Evolutionary conservation across 495 filamentous ascomycete genomes (phyloP).

Genomic region (Talaromyces liani): DNA sequence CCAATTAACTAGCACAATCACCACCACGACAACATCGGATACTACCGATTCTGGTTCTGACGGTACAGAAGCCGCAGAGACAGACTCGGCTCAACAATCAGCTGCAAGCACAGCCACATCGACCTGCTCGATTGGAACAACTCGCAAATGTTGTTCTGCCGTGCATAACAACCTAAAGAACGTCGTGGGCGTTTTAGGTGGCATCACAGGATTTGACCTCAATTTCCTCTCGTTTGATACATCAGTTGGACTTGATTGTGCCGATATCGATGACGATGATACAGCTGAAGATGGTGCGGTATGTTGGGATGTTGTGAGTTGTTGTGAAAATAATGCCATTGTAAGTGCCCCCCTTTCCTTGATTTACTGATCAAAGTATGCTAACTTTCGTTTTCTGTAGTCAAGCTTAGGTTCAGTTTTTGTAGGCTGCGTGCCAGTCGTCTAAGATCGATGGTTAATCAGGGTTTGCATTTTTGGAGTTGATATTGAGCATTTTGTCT

Average conservation of each 20-base stretch:
- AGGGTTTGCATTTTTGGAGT: slow-evolving; percentile 4
- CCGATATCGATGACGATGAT: slow-evolving; percentile 1
- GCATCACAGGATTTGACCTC: background rate
- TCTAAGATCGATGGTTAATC: background rate
- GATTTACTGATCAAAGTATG: background rate
- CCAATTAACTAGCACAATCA: background rate
- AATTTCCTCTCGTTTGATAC: background rate
- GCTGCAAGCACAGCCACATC: background rate
- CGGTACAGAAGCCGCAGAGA: background rate
- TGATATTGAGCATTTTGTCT: background rate
- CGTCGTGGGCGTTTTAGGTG: background rate
- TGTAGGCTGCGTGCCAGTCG: slow-evolving; percentile 1
- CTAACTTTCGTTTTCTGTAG: background rate
- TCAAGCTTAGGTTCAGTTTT: background rate
- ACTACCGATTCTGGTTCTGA: background rate
- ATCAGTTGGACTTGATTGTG: background rate
- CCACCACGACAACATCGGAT: background rate
- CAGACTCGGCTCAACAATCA: background rate
- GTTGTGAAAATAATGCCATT: background rate
- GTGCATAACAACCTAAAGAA: background rate
- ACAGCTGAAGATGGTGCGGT: background rate
- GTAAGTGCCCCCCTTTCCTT: background rate
- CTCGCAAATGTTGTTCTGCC: slow-evolving; percentile 3
- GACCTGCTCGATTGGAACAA: background rate
- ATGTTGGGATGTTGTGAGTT: slow-evolving; percentile 5